phyloP scores from a whole-genome alignment of 768 basidiomycete species.

The Suillus bovinus region DNA sequence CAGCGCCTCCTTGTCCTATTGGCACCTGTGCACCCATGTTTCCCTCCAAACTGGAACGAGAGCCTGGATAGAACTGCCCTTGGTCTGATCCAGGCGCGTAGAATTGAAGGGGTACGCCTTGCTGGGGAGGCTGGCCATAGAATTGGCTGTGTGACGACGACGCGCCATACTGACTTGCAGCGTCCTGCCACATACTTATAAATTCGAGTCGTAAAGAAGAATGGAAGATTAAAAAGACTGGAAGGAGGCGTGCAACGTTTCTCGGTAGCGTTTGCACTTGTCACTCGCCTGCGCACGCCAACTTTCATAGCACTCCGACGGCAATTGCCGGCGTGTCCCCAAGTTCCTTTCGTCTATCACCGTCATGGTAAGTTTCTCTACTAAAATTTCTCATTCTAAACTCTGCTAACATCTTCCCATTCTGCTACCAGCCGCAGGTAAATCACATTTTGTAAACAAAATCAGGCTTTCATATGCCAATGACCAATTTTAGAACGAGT shows the following conservation, averaged over 20 bases:
- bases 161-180: conserved; percentile 53
- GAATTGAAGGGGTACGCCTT: conserved; percentile 71
- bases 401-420: conserved; percentile 16
- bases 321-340: conserved; percentile 26
- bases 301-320: conserved; percentile 13
- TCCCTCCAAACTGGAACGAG: conserved; percentile 78
- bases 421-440: conserved; percentile 64
- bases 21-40: conserved; percentile 57
- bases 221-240: background rate
- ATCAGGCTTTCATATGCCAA: conserved; percentile 11
- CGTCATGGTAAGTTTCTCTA: conserved; percentile 29
- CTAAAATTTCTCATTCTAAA: background rate
- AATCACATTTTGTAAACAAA: background rate
- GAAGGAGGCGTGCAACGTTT: conserved; percentile 5
- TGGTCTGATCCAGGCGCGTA: conserved; percentile 65
- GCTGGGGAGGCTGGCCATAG: conserved; percentile 48
- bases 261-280: conserved; percentile 16
- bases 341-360: conserved; percentile 8
- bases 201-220: conserved; percentile 2
- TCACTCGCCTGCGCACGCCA: background rate
- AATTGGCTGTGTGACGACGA: conserved; percentile 57
- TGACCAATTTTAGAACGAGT: conserved; percentile 75
- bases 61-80: conserved; percentile 63
- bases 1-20: conserved; percentile 45
- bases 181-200: conserved; percentile 83